Percentiles rank a stretch among this genome's conserved stretches.
Conservation (phyloP, 1,284 basidiomycete genomes). For the Ceratobasidium sp. region DNA sequence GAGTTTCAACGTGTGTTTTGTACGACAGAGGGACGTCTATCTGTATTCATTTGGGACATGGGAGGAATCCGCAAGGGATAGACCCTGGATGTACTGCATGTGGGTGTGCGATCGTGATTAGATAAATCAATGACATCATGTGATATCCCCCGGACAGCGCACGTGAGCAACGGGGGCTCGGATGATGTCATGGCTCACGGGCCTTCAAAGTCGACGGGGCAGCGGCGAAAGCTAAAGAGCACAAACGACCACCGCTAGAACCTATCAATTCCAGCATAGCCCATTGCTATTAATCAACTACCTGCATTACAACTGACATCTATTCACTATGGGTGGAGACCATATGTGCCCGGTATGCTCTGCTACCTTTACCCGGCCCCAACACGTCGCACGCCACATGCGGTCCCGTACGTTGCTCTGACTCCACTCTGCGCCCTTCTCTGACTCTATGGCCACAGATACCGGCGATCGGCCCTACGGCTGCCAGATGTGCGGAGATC, state of each 20-base stretch:
- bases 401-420: constrained; percentile 30
- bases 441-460: constrained; percentile 60
- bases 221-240: constrained; percentile 10
- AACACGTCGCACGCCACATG: constrained; percentile 43
- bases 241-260: constrained; percentile 21
- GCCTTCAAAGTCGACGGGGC: constrained; percentile 31
- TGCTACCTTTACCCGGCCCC: constrained; percentile 38
- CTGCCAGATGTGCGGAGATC: constrained; percentile 87
- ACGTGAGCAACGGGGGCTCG: constrained; percentile 5
- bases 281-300: background rate
- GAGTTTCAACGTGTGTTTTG: too few species aligned
- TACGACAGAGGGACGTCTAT: too few species aligned
- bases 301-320: background rate
- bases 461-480: constrained; percentile 94
- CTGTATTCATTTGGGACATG: too few species aligned
- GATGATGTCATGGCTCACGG: constrained; percentile 26
- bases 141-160: constrained; percentile 3
- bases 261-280: background rate
- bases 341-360: constrained; percentile 40
- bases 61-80: background rate
- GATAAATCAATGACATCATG: constrained; percentile 28
- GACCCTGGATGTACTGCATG: too few species aligned
- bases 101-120: background rate
- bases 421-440: constrained; percentile 3
- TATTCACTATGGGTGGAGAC: constrained; percentile 29